Evolutionary conservation across 2,329 filamentous ascomycete species (phyloP).

Genomic region (Colletotrichum tamarilloi): DNA sequence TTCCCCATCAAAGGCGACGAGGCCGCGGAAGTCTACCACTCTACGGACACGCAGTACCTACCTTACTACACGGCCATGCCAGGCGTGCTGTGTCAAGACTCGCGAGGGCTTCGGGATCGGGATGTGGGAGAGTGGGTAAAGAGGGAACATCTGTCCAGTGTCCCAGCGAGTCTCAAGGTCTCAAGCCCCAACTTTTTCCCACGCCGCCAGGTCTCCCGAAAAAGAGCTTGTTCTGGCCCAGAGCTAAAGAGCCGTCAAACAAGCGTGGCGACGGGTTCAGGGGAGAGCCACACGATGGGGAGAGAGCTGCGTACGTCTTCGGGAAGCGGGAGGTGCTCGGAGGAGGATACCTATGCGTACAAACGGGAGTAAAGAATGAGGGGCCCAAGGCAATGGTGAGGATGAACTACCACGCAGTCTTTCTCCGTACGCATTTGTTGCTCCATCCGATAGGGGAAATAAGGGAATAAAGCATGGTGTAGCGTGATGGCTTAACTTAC

Average conservation of each 20-base stretch:
- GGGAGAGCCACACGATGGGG: background rate
- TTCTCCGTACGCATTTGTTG: background rate
- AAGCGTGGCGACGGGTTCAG: slow-evolving; percentile 3
- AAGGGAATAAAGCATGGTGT: background rate
- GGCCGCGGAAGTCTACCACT: background rate
- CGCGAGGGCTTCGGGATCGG: background rate
- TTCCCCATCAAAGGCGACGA: background rate
- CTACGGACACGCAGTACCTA: background rate
- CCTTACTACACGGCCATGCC: background rate
- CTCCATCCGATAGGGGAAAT: slow-evolving; percentile 7
- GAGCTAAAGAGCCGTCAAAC: background rate
- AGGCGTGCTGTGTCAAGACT: slow-evolving; percentile 5
- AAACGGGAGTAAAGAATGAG: background rate
- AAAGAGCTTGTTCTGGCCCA: slow-evolving; percentile 12
- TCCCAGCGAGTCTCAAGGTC: background rate
- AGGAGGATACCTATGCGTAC: background rate
- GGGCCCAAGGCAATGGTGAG: slow-evolving; percentile 6
- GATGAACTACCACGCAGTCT: background rate
- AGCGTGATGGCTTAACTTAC: slow-evolving; percentile 5
- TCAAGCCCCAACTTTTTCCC: slow-evolving; percentile 13
- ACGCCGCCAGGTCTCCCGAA: background rate
- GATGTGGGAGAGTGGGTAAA: slow-evolving; percentile 24
- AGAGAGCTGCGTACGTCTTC: slow-evolving; percentile 20
- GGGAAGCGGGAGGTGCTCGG: slow-evolving; percentile 19
- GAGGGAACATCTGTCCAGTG: background rate